These are phyloP conservation scores for Talaromyces amestolkiae DNA, from an alignment of 2,329 filamentous ascomycete species.

Conservation along the genomic window DNA sequence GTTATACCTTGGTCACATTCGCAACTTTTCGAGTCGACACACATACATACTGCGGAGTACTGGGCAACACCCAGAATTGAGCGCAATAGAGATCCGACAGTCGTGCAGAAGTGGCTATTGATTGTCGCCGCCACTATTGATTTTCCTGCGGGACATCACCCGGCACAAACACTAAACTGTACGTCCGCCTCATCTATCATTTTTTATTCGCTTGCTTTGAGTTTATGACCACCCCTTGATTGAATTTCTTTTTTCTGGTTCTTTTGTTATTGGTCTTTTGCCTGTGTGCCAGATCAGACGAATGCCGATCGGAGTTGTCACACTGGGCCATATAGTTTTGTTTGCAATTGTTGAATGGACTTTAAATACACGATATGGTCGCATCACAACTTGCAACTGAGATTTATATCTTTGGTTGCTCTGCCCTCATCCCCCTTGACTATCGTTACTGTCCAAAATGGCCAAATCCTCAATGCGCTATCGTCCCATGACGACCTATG, in stretches of 20 bases:
- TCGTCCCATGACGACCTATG: slow-evolving; percentile 16
- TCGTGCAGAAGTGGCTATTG: not conserved
- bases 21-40: not conserved
- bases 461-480: slow-evolving; percentile 7
- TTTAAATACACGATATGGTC: slow-evolving; percentile 12
- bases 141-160: slow-evolving; percentile 8
- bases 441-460: not conserved
- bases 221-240: slow-evolving; percentile 4
- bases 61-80: not conserved
- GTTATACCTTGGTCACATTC: slow-evolving; percentile 10
- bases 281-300: slow-evolving; percentile 9
- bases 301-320: slow-evolving; percentile 14
- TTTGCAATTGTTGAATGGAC: not conserved
- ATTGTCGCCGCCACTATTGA: slow-evolving; percentile 18
- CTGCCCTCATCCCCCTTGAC: not conserved
- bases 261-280: not conserved
- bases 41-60: not conserved
- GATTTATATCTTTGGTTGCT: not conserved
- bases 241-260: slow-evolving; percentile 5
- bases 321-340: not conserved
- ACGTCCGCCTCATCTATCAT: not conserved
- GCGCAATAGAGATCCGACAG: slow-evolving; percentile 1
- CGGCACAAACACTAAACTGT: not conserved
- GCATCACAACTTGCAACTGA: not conserved
- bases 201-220: not conserved